Evolutionary conservation across 768 basidiomycete species (phyloP).

Genomic region (Pulveroboletus ravenelii): DNA sequence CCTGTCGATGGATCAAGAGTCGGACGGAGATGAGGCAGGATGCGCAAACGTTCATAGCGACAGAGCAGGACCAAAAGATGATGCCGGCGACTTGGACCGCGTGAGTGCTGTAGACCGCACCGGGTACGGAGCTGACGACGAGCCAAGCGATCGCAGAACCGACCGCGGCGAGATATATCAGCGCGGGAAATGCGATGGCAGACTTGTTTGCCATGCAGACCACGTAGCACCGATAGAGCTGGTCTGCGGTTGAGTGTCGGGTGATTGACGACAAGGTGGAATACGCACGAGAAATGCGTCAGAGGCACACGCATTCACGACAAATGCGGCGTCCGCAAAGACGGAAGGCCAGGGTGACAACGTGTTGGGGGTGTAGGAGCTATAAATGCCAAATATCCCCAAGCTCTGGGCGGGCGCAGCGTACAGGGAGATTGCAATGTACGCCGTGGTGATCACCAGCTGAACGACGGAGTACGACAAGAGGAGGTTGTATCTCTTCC

Average conservation of each 20-base stretch:
- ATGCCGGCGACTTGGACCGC: constrained; percentile 13
- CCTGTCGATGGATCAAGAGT: constrained; percentile 17
- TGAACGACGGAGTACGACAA: constrained; percentile 9
- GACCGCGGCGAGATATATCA: constrained; percentile 17
- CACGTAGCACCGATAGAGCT: constrained; percentile 23
- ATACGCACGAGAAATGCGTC: constrained; percentile 22
- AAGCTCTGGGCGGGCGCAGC: constrained; percentile 13
- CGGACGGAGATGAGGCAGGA: constrained; percentile 14
- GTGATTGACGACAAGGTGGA: neutral
- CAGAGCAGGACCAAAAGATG: constrained; percentile 15
- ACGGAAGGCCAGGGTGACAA: constrained; percentile 17
- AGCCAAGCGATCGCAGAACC: constrained; percentile 17
- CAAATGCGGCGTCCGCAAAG: constrained; percentile 7
- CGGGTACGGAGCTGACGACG: constrained; percentile 9
- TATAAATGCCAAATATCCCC: constrained; percentile 4
- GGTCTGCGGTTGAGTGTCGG: neutral
- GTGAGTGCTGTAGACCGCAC: constrained; percentile 14
- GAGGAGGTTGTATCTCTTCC: constrained; percentile 17
- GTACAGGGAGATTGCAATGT: constrained; percentile 18
- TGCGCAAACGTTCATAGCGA: constrained; percentile 11
- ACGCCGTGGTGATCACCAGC: constrained; percentile 16
- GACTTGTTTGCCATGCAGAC: constrained; percentile 11
- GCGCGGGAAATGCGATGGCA: neutral
- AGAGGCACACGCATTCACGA: constrained; percentile 21
- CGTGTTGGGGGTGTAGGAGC: constrained; percentile 3